These are phyloP conservation scores for Globomyces pollinis-pini DNA, from an alignment of 192 early-diverging fungal species.

Conservation along the genomic window DNA sequence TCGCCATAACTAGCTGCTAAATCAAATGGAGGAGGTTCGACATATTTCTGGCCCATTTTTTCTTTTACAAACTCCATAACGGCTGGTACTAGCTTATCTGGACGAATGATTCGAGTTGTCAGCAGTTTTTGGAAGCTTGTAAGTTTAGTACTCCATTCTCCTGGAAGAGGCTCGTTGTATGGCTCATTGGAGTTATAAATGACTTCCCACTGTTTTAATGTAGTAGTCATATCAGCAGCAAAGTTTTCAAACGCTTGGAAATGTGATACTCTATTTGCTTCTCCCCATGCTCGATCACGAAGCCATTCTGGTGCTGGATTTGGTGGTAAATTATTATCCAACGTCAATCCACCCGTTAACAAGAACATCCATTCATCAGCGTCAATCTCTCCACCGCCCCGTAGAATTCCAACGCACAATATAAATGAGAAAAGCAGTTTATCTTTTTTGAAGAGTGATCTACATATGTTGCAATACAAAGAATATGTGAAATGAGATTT, in stretches of 20 bases:
- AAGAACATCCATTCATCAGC: conserved; percentile 54
- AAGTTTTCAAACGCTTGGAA: conserved; percentile 41
- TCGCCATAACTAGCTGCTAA: conserved; percentile 42
- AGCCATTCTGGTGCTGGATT: conserved; percentile 51
- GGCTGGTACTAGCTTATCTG: conserved; percentile 48
- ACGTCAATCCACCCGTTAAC: conserved; percentile 45
- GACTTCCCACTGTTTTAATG: conserved; percentile 22
- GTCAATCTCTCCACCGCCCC: conserved; percentile 42
- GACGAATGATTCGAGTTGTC: conserved; percentile 37
- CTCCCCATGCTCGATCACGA: conserved; percentile 47
- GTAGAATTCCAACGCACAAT: conserved; percentile 52
- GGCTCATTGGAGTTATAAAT: conserved; percentile 44
- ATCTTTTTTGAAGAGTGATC: conserved; percentile 57
- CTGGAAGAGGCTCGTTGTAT: conserved; percentile 34
- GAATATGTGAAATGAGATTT: conserved; percentile 50
- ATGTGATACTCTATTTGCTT: conserved; percentile 36
- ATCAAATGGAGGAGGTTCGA: conserved; percentile 57
- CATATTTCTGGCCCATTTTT: conserved; percentile 51
- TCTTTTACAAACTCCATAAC: conserved; percentile 52
- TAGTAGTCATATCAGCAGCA: conserved; percentile 19
- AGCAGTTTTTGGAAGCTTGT: conserved; percentile 49
- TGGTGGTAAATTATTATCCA: conserved; percentile 31
- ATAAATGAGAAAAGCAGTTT: conserved; percentile 56
- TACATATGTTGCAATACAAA: conserved; percentile 55
- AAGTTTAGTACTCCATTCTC: conserved; percentile 39